Evolutionary conservation across 139 green algal genomes (phyloP).

Genomic region (Chlorella sp.): DNA sequence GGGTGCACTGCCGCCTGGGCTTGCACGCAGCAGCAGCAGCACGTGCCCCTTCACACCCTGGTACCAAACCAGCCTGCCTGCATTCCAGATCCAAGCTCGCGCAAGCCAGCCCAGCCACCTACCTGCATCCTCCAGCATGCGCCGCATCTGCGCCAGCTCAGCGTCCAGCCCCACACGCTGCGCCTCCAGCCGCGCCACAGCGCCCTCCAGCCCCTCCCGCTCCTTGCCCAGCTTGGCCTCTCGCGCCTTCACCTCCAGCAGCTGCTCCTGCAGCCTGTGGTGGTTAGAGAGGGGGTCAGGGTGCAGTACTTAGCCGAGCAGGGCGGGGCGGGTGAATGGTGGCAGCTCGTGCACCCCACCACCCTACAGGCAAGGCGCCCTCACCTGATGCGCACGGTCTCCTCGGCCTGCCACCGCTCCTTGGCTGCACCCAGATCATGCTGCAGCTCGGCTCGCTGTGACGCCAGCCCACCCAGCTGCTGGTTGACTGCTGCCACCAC

Average conservation of each 20-base stretch:
- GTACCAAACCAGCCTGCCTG: too few species aligned
- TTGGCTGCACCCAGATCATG: slow-evolving; percentile 25
- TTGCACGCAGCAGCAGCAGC: too few species aligned
- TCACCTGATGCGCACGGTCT: slow-evolving; percentile 29
- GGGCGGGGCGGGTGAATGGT: too few species aligned
- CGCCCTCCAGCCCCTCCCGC: slow-evolving; percentile 9
- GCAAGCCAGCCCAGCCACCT: background rate
- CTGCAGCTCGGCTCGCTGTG: background rate
- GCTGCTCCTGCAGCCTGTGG: slow-evolving; percentile 38
- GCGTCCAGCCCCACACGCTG: background rate
- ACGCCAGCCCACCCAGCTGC: slow-evolving; percentile 27
- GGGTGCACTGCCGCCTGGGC: too few species aligned
- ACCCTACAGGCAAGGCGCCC: too few species aligned
- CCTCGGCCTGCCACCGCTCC: slow-evolving; percentile 42
- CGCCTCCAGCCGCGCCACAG: background rate
- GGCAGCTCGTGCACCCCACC: too few species aligned
- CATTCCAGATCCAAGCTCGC: too few species aligned
- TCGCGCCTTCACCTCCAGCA: slow-evolving; percentile 37
- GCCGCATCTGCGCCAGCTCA: slow-evolving; percentile 10
- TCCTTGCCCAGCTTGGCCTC: slow-evolving; percentile 32
- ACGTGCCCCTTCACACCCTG: too few species aligned
- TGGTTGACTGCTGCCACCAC: slow-evolving; percentile 18
- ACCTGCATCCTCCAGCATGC: slow-evolving; percentile 17
- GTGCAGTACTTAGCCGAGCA: too few species aligned
- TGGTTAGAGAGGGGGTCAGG: background rate